Conservation (phyloP, 441 rosid genomes). For the Euphorbia schlechtendalii region DNA sequence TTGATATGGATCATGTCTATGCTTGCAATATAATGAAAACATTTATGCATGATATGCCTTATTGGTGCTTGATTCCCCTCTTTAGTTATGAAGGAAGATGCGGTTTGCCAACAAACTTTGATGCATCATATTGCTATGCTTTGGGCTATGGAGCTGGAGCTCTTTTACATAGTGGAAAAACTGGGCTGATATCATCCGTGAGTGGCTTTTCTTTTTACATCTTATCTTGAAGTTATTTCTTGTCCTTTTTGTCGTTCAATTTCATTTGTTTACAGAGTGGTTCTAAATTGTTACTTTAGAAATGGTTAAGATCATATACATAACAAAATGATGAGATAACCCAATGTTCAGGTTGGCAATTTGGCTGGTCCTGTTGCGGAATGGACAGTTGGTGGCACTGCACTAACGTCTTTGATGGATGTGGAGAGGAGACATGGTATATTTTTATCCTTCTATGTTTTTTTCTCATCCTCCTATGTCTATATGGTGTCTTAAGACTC, state of each 20-base stretch:
- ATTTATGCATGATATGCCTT: background rate
- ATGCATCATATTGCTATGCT: conserved; percentile 86
- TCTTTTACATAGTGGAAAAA: conserved; percentile 79
- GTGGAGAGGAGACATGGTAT: conserved; percentile 99
- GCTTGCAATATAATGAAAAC: background rate
- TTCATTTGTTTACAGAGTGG: background rate
- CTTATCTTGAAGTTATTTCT: background rate
- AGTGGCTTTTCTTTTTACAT: conserved; percentile 19
- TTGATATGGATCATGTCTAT: background rate
- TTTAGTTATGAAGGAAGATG: conserved; percentile 60
- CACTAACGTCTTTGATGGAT: conserved; percentile 86
- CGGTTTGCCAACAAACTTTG: conserved; percentile 95
- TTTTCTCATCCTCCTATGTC: too few species aligned
- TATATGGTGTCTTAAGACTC: background rate
- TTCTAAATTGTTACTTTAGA: background rate
- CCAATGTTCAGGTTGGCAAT: conserved; percentile 62
- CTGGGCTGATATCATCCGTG: conserved; percentile 88
- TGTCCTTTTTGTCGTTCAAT: background rate
- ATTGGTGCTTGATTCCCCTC: background rate
- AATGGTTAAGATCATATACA: background rate
- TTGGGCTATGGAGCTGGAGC: conserved; percentile 88
- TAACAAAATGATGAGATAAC: background rate
- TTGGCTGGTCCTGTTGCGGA: conserved; percentile 69
- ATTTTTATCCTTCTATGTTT: background rate
- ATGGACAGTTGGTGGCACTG: conserved; percentile 92